Evolutionary conservation across 352 stramenopile genomes (phyloP).

Genomic region (Phytophthora idaei): DNA sequence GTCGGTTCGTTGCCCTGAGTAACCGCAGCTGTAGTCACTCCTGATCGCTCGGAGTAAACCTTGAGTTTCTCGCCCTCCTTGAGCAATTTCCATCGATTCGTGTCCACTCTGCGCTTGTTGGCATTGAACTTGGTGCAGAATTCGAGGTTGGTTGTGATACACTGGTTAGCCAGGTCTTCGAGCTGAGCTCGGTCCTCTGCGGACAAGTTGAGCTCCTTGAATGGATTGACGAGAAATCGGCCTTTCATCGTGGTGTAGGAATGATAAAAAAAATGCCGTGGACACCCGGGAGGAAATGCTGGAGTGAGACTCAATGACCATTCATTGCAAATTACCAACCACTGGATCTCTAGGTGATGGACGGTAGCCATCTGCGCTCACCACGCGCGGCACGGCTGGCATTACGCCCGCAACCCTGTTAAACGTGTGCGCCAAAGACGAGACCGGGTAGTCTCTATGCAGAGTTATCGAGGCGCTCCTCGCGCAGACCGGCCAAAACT

Average conservation of each 20-base stretch:
- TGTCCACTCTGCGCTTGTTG: conserved; percentile 18
- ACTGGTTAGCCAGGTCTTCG: conserved; percentile 31
- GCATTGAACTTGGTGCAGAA: conserved; percentile 17
- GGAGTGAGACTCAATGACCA: conserved; percentile 12
- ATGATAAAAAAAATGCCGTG: neutral
- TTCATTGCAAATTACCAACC: neutral
- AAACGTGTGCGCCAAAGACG: conserved; percentile 17
- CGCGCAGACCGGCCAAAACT: neutral
- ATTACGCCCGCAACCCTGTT: conserved; percentile 21
- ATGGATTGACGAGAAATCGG: conserved; percentile 39
- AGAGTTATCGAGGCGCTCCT: neutral
- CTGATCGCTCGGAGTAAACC: conserved; percentile 26
- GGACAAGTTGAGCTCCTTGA: conserved; percentile 21
- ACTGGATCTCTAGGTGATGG: conserved; percentile 20
- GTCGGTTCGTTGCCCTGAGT: conserved; percentile 3
- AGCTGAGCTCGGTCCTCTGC: conserved; percentile 11
- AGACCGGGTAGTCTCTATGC: conserved; percentile 12
- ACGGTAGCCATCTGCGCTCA: conserved; percentile 20
- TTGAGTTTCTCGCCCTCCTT: conserved; percentile 28
- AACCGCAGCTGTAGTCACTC: conserved; percentile 1
- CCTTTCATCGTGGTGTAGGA: conserved; percentile 23
- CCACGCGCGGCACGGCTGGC: conserved; percentile 14
- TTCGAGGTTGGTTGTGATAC: conserved; percentile 29
- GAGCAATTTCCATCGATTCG: conserved; percentile 29
- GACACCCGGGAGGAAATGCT: conserved; percentile 6